Conservation (phyloP, 2,329 filamentous ascomycete genomes). For the Lachnellula hyalina region DNA sequence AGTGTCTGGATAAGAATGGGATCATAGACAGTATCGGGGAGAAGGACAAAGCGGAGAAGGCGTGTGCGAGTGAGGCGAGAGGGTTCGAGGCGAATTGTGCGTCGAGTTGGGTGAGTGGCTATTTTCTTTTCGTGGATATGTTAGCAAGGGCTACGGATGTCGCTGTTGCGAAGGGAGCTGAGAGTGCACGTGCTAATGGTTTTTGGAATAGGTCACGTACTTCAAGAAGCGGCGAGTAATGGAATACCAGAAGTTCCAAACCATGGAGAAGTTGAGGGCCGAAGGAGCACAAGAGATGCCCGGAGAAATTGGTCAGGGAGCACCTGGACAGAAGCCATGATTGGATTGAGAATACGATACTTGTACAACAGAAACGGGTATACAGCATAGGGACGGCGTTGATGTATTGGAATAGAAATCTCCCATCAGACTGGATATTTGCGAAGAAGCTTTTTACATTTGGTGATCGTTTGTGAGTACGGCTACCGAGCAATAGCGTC, state of each 20-base stretch:
- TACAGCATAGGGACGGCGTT: slow-evolving; percentile 12
- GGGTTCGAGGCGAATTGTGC: slow-evolving; percentile 84
- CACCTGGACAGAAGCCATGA: slow-evolving; percentile 11
- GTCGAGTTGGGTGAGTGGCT: slow-evolving; percentile 72
- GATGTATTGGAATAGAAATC: slow-evolving; percentile 5
- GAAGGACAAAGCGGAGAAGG: slow-evolving; percentile 48
- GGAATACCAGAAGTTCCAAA: slow-evolving; percentile 79
- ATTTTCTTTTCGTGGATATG: neutral
- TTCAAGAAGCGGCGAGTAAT: slow-evolving; percentile 96
- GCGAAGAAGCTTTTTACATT: neutral
- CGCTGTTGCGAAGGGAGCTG: neutral
- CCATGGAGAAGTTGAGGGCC: slow-evolving; percentile 67
- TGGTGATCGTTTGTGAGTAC: neutral
- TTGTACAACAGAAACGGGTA: slow-evolving; percentile 9
- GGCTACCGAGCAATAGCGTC: too few species aligned
- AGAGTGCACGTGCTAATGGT: slow-evolving; percentile 12
- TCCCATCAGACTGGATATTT: neutral
- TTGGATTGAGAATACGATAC: neutral
- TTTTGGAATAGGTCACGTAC: slow-evolving; percentile 69
- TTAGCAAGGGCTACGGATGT: neutral
- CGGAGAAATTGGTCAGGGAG: slow-evolving; percentile 20
- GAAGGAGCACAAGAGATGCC: slow-evolving; percentile 64
- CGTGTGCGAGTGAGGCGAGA: slow-evolving; percentile 54
- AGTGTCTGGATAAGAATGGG: slow-evolving; percentile 73
- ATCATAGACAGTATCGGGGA: slow-evolving; percentile 70